Evolutionary conservation across 116 monocot species (phyloP).

Genomic region (Trichopus zeylanicus): DNA sequence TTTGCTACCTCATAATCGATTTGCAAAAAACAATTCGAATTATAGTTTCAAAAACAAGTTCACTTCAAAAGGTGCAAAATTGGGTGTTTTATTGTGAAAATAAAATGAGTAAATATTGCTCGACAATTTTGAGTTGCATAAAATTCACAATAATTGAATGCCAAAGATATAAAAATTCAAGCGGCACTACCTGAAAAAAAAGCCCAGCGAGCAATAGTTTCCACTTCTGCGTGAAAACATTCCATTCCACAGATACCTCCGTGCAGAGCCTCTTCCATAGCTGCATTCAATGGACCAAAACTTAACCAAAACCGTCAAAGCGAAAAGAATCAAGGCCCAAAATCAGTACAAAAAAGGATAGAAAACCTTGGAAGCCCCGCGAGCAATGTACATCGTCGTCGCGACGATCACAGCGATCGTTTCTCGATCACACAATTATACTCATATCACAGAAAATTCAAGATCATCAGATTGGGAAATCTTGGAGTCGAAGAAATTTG

Average conservation of each 20-base stretch:
- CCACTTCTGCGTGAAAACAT: conserved; percentile 53
- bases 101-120: neutral
- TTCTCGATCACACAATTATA: neutral
- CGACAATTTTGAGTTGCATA: neutral
- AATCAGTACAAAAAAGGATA: neutral
- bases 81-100: neutral
- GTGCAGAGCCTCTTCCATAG: conserved; percentile 44
- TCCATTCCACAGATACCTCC: conserved; percentile 37
- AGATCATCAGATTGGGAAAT: neutral
- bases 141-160: neutral
- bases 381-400: conserved; percentile 35
- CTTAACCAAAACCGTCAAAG: neutral
- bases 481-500: neutral
- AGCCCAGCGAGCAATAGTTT: conserved; percentile 41
- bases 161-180: neutral
- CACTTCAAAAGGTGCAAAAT: neutral
- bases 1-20: too few species aligned
- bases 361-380: conserved; percentile 43
- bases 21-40: too few species aligned
- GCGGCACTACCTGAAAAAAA: conserved; percentile 33
- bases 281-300: conserved; percentile 13
- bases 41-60: neutral
- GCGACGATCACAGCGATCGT: neutral
- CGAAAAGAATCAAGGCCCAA: neutral
- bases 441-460: neutral